A percentile compares a stretch with the other conserved stretches of the same genome.
Evolutionary conservation across 176 grass and related monocot genomes (phyloP).

Genomic region (Pharus latifolius): DNA sequence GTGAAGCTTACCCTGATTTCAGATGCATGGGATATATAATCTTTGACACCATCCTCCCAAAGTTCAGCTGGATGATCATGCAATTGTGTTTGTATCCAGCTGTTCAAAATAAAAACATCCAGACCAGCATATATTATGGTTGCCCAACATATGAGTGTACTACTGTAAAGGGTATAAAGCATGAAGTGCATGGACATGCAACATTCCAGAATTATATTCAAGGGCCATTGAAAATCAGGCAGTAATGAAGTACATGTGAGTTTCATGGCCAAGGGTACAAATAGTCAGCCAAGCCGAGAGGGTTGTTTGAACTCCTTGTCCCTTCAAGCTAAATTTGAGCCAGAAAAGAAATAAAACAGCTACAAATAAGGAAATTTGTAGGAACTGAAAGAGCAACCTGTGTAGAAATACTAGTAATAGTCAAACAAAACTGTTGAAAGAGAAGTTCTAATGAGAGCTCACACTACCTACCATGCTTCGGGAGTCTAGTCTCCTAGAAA

Average conservation of each 20-base stretch:
- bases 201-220: neutral
- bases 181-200: neutral
- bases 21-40: slow-evolving; percentile 74
- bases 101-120: slow-evolving; percentile 29
- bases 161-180: neutral
- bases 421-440: too few relatives aligned
- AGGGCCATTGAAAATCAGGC: neutral
- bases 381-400: too few relatives aligned
- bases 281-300: too few relatives aligned
- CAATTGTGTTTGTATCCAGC: slow-evolving; percentile 83
- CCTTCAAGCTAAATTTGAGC: too few relatives aligned
- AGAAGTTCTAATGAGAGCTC: neutral
- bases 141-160: neutral
- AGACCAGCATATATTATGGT: neutral
- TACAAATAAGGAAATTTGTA: too few relatives aligned
- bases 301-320: too few relatives aligned
- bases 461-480: neutral
- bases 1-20: slow-evolving; percentile 57
- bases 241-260: neutral
- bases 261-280: neutral
- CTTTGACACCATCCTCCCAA: slow-evolving; percentile 75
- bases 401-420: too few relatives aligned
- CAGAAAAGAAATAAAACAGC: too few relatives aligned
- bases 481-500: too few relatives aligned
- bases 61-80: slow-evolving; percentile 77